These are phyloP conservation scores for Mucor circinelloides DNA, from an alignment of 371 early-diverging fungal genomes.

Conservation along the genomic window DNA sequence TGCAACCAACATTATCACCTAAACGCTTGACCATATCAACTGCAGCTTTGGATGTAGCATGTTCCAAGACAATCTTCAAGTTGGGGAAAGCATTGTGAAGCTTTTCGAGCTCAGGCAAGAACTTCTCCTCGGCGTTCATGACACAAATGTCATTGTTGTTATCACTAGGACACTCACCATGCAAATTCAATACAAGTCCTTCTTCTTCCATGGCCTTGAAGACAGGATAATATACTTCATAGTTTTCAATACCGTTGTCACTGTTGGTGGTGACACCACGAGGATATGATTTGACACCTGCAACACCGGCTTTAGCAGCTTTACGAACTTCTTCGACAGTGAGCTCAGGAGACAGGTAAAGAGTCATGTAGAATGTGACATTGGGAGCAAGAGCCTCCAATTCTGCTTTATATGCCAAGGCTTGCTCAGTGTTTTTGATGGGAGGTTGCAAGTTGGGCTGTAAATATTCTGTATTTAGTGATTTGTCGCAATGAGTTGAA, in stretches of 20 bases:
- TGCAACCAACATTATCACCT: conserved; percentile 91
- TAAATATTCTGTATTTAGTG: background rate
- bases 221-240: conserved; percentile 87
- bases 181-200: conserved; percentile 93
- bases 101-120: conserved; percentile 82
- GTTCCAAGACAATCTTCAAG: conserved; percentile 95
- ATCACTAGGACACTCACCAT: conserved; percentile 95
- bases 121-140: conserved; percentile 95
- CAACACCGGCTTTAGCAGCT: conserved; percentile 86
- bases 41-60: conserved; percentile 93
- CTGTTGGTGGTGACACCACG: conserved; percentile 98
- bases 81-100: conserved; percentile 90
- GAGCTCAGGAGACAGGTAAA: conserved; percentile 87
- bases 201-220: conserved; percentile 95
- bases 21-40: conserved; percentile 91
- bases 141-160: conserved; percentile 84
- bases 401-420: conserved; percentile 80
- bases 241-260: conserved; percentile 91
- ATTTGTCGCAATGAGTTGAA: background rate
- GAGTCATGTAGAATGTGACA: conserved; percentile 91
- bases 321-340: conserved; percentile 89
- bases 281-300: conserved; percentile 97
- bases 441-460: conserved; percentile 95
- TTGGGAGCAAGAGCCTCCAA: conserved; percentile 83
- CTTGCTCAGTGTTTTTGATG: conserved; percentile 84